Conservation (phyloP, 2,329 filamentous ascomycete genomes). For the Neonectria ditissima region DNA sequence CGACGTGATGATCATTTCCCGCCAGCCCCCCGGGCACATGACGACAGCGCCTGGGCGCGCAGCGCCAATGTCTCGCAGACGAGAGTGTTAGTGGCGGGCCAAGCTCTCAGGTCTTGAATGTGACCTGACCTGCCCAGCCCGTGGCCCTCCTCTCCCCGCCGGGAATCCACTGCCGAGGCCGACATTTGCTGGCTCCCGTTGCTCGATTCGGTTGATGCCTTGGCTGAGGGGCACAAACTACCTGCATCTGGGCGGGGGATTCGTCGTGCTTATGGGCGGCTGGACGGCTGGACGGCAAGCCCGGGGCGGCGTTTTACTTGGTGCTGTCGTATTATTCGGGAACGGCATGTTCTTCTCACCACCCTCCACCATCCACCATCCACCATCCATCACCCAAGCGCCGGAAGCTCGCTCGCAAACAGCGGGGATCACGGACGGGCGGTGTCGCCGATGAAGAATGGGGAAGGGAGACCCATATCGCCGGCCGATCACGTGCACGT, state of each 20-base stretch:
- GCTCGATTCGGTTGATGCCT: slow-evolving; percentile 19
- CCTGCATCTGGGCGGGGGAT: slow-evolving; percentile 17
- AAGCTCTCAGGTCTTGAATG: slow-evolving; percentile 34
- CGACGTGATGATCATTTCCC: slow-evolving; percentile 28
- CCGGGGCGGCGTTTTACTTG: slow-evolving; percentile 14
- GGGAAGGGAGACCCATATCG: not conserved
- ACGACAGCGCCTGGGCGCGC: slow-evolving; percentile 39
- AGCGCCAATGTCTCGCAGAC: slow-evolving; percentile 39
- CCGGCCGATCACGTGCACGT: slow-evolving; percentile 8
- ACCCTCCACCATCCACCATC: not conserved
- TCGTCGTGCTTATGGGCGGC: slow-evolving; percentile 4
- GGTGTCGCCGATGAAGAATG: slow-evolving; percentile 21
- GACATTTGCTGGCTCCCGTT: slow-evolving; percentile 1
- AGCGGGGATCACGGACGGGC: not conserved
- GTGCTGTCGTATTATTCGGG: slow-evolving; percentile 4
- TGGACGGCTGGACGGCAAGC: slow-evolving; percentile 18
- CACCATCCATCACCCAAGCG: not conserved
- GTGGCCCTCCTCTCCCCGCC: not conserved
- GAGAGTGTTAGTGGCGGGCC: slow-evolving; percentile 35
- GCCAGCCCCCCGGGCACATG: slow-evolving; percentile 34
- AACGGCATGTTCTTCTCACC: not conserved
- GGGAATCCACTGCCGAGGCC: not conserved
- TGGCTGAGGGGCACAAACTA: not conserved
- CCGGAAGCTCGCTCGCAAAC: not conserved
- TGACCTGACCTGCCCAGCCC: slow-evolving; percentile 19